Evolutionary conservation across 1,139 yeast species (phyloP).

Genomic region (Yamadazyma kanchanaburiensis): DNA sequence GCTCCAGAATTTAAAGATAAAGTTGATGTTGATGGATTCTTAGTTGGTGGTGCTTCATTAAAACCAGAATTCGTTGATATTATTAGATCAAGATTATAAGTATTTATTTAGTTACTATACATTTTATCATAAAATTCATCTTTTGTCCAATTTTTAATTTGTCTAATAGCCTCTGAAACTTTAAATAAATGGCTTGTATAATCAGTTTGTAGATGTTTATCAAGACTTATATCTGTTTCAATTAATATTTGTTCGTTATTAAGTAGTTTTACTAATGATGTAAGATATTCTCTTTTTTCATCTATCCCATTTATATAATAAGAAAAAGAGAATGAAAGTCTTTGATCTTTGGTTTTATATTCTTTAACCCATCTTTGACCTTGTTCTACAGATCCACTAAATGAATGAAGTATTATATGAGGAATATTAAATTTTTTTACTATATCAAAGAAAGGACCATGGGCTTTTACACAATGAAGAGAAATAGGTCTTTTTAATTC

Average conservation of each 20-base stretch:
- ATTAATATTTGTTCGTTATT: slow-evolving; percentile 24
- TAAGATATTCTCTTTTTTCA: slow-evolving; percentile 18
- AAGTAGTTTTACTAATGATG: slow-evolving; percentile 21
- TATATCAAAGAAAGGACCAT: slow-evolving; percentile 53
- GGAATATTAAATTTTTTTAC: slow-evolving; percentile 25
- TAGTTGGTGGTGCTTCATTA: slow-evolving; percentile 99
- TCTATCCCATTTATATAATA: slow-evolving; percentile 50
- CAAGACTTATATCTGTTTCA: slow-evolving; percentile 39
- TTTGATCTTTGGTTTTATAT: slow-evolving; percentile 14
- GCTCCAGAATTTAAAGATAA: slow-evolving; percentile 88
- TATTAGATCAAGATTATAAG: slow-evolving; percentile 83
- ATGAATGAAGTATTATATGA: slow-evolving; percentile 71
- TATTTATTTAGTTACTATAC: slow-evolving; percentile 2
- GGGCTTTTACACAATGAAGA: slow-evolving; percentile 81
- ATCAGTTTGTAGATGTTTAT: slow-evolving; percentile 17
- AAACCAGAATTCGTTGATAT: slow-evolving; percentile 97
- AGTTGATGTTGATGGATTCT: slow-evolving; percentile 95
- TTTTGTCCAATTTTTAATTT: slow-evolving; percentile 12
- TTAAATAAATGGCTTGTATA: slow-evolving; percentile 17
- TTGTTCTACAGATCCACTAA: slow-evolving; percentile 76
- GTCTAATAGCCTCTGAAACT: slow-evolving; percentile 16
- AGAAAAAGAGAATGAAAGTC: slow-evolving; percentile 57
- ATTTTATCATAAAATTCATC: slow-evolving; percentile 1
- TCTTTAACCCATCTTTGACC: slow-evolving; percentile 49
- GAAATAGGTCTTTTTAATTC: slow-evolving; percentile 54